phyloP scores from a whole-genome alignment of 345 rosid genomes.

The Sisymbrium altissimum region DNA sequence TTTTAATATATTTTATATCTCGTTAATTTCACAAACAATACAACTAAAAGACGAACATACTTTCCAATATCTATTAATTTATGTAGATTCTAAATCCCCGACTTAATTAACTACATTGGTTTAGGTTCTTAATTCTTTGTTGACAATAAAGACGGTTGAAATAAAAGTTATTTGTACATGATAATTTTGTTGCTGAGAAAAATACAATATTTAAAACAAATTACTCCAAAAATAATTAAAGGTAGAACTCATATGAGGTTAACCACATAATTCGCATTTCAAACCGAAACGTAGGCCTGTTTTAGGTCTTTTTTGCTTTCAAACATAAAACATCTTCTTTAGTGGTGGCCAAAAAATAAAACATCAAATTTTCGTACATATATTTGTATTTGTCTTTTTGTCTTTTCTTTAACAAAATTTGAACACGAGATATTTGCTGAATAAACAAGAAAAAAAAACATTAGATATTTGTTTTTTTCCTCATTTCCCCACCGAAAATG shows the following conservation, averaged over 20 bases:
- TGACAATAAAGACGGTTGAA: no score
- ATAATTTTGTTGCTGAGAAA: no score
- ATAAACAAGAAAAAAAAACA: neutral
- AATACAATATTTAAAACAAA: no score
- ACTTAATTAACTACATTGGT: no score
- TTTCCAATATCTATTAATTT: no score
- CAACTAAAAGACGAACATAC: no score
- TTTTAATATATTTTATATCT: no score
- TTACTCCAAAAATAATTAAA: neutral
- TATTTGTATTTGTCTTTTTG: neutral
- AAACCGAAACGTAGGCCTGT: constrained; percentile 9
- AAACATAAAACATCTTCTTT: neutral
- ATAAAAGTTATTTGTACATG: no score
- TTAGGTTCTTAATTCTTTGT: no score
- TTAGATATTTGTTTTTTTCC: neutral
- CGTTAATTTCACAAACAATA: no score
- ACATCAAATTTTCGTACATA: neutral
- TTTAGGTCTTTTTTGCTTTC: neutral
- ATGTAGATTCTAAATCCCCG: no score
- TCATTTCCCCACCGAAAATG: constrained; percentile 6
- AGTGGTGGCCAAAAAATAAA: neutral
- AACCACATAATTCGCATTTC: constrained; percentile 7
- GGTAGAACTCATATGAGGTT: neutral
- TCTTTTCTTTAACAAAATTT: neutral
- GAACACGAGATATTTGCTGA: constrained; percentile 25